Evolutionary conservation across 352 stramenopile genomes (phyloP).

Genomic region (Pythium phragmitis): DNA sequence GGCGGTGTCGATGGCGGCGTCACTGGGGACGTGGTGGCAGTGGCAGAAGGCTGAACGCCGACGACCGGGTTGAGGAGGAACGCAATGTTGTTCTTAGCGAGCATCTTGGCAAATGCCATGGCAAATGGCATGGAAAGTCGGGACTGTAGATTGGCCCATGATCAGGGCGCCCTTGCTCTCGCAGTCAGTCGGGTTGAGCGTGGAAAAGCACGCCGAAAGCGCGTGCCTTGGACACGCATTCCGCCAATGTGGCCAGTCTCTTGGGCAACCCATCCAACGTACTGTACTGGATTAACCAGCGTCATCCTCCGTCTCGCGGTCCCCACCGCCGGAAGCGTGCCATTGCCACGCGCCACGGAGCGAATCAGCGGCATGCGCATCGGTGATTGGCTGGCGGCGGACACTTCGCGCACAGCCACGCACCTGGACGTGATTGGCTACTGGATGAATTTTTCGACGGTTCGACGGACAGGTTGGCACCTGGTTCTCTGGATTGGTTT

Average conservation of each 20-base stretch:
- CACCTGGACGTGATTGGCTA: constrained; percentile 16
- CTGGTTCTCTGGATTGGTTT: constrained; percentile 1
- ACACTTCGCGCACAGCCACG: background rate
- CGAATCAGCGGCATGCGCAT: constrained; percentile 5
- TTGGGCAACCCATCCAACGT: background rate
- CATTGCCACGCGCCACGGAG: constrained; percentile 1
- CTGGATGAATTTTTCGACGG: constrained; percentile 9
- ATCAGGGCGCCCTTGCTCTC: background rate
- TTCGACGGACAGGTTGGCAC: background rate
- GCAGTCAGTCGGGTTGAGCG: no score
- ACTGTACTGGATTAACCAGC: constrained; percentile 10
- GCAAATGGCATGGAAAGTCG: background rate
- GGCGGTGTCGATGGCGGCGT: constrained; percentile 16
- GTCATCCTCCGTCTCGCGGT: background rate
- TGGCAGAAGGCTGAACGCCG: background rate
- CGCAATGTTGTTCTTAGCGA: constrained; percentile 28
- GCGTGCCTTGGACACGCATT: constrained; percentile 8
- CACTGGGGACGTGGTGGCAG: background rate
- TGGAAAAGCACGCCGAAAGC: background rate
- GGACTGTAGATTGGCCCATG: background rate
- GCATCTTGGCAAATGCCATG: constrained; percentile 27
- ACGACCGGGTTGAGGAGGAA: constrained; percentile 31
- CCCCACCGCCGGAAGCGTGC: constrained; percentile 25
- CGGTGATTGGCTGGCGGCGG: constrained; percentile 10
- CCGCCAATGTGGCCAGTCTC: constrained; percentile 5